Conservation (phyloP, 257 asterid genomes). For the Solanum clarkiae region DNA sequence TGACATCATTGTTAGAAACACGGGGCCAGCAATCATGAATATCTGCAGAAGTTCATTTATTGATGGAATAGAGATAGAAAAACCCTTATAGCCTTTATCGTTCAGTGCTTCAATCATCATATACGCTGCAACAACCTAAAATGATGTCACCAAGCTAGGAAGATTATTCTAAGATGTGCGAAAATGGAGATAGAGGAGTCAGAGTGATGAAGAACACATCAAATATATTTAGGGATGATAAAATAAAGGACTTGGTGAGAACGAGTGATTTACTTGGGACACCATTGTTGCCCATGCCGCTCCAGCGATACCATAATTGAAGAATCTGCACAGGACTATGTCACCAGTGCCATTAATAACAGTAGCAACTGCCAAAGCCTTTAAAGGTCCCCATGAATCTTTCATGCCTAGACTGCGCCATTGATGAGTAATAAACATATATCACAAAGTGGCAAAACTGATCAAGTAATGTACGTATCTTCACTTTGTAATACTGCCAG, state of each 20-base stretch:
- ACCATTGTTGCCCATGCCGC: conserved; percentile 99
- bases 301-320: conserved; percentile 91
- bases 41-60: conserved; percentile 51
- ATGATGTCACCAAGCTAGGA: not conserved
- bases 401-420: conserved; percentile 85
- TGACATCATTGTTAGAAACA: conserved; percentile 82
- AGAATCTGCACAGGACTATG: conserved; percentile 65
- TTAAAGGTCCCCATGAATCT: conserved; percentile 97
- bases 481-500: not conserved
- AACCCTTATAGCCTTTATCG: conserved; percentile 78
- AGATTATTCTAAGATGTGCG: not conserved
- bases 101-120: conserved; percentile 80
- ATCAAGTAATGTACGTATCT: not conserved
- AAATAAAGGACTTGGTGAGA: not conserved
- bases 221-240: not conserved
- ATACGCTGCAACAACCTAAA: conserved; percentile 85
- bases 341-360: conserved; percentile 78
- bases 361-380: conserved; percentile 84
- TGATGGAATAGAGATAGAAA: conserved; percentile 70
- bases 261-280: conserved; percentile 50
- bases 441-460: not conserved
- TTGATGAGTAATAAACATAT: not conserved
- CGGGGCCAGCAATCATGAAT: conserved; percentile 85
- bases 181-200: not conserved
- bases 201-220: not conserved